phyloP scores from a whole-genome alignment of 257 asterid species.

The Nicotiana benthamiana region DNA sequence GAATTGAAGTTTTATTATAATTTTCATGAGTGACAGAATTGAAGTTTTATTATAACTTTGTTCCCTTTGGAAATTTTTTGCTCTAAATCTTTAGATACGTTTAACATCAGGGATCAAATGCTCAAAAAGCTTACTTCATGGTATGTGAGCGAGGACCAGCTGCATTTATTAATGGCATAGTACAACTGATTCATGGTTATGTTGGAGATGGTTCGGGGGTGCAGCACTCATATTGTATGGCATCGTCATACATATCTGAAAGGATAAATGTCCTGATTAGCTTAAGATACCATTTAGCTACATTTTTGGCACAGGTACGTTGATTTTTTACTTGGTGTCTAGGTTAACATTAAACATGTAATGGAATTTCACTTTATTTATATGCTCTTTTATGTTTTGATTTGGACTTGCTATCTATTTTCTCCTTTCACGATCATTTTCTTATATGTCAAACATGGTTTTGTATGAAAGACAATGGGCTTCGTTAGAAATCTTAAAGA shows the following conservation, averaged over 20 bases:
- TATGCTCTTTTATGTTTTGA: not conserved
- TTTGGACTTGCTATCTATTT: not conserved
- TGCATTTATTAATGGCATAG: slow-evolving; percentile 67
- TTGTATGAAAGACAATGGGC: not conserved
- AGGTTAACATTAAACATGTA: not conserved
- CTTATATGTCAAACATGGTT: not conserved
- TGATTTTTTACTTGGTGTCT: not conserved
- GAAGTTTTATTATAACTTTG: not conserved
- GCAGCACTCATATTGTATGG: slow-evolving; percentile 43
- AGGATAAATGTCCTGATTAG: slow-evolving; percentile 45
- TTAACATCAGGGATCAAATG: slow-evolving; percentile 53
- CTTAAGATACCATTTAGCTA: slow-evolving; percentile 63
- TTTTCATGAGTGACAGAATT: not conserved
- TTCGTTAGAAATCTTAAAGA: not conserved
- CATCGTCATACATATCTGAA: slow-evolving; percentile 65
- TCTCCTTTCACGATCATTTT: not conserved
- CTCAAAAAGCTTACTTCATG: slow-evolving; percentile 77
- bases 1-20: too few relatives aligned
- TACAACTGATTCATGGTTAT: slow-evolving; percentile 49
- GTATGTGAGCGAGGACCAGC: slow-evolving; percentile 77
- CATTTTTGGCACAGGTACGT: slow-evolving; percentile 32
- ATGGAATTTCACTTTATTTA: not conserved
- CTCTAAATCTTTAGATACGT: not conserved
- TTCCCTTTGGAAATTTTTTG: not conserved
- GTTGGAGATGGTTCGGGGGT: slow-evolving; percentile 58